Percentiles rank a stretch among this genome's conserved stretches.
Conservation (phyloP, 2,329 filamentous ascomycete genomes). For the Aspergillus transmontanensis region DNA sequence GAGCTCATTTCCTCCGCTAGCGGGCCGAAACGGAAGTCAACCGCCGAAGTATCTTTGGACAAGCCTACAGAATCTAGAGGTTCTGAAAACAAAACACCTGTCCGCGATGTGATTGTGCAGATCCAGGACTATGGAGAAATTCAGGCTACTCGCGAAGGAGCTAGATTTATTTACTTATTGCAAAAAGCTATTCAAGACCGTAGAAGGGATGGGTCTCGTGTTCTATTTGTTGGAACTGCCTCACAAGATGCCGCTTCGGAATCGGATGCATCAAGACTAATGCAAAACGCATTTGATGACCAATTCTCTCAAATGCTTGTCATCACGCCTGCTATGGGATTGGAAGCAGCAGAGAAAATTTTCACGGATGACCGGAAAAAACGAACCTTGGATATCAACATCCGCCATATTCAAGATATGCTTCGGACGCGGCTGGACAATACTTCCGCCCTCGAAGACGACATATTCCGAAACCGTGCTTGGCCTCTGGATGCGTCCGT, state of each 20-base stretch:
- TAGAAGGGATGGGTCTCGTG: constrained; percentile 69
- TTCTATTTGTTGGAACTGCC: constrained; percentile 81
- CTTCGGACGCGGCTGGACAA: constrained; percentile 47
- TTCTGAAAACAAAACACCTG: constrained; percentile 13
- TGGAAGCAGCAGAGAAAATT: constrained; percentile 39
- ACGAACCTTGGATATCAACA: constrained; percentile 60
- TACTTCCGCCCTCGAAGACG: constrained; percentile 32
- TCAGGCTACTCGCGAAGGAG: constrained; percentile 67
- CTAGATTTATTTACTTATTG: constrained; percentile 69
- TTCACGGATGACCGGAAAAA: constrained; percentile 53
- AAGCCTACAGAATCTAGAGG: constrained; percentile 8
- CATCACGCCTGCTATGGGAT: constrained; percentile 53
- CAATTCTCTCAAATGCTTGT: constrained; percentile 57
- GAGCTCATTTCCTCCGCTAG: constrained; percentile 35
- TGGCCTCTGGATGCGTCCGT: constrained; percentile 34
- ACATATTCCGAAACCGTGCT: constrained; percentile 32
- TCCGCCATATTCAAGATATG: constrained; percentile 67
- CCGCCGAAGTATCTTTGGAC: constrained; percentile 13
- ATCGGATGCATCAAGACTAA: constrained; percentile 47
- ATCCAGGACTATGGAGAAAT: constrained; percentile 82
- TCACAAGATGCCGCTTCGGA: constrained; percentile 48
- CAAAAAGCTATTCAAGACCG: constrained; percentile 71
- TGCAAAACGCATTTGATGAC: constrained; percentile 50
- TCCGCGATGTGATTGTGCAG: constrained; percentile 67
- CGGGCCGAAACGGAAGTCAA: constrained; percentile 12